Conservation (phyloP, 306 rosid genomes). For the Cucumis cinereus region DNA sequence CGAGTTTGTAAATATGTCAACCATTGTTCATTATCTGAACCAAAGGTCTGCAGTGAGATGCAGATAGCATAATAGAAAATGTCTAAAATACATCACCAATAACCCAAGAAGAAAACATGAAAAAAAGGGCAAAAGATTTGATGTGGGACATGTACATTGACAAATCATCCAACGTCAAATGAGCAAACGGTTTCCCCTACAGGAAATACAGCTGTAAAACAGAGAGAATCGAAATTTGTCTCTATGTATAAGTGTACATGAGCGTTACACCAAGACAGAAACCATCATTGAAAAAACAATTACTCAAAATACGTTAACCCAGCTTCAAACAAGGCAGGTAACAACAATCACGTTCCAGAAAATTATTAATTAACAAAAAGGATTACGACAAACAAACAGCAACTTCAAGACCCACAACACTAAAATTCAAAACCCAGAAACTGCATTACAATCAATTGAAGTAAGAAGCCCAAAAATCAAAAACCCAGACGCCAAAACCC, state of each 20-base stretch:
- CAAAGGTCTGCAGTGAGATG: not conserved
- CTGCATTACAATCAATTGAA: not conserved
- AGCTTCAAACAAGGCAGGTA: conserved; percentile 5
- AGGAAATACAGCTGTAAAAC: not conserved
- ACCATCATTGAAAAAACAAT: not conserved
- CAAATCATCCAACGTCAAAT: not conserved
- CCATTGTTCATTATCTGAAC: not conserved
- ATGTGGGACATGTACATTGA: not conserved
- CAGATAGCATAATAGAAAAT: not conserved
- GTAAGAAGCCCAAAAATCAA: not conserved
- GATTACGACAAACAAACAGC: not conserved
- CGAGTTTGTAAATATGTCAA: not conserved
- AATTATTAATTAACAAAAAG: not conserved
- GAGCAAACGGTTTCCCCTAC: not conserved
- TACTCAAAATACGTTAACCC: not conserved
- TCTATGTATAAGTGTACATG: not conserved
- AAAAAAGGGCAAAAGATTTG: not conserved
- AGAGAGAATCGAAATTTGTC: not conserved
- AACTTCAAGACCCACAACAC: not conserved
- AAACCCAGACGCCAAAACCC: not conserved
- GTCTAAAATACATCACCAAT: not conserved
- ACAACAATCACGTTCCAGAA: not conserved
- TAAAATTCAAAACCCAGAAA: not conserved
- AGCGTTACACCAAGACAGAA: not conserved
- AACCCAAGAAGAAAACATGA: not conserved